Base-by-base conservation (phyloP, 2,329 filamentous ascomycete species). In the Grosmannia penicillata region DNA sequence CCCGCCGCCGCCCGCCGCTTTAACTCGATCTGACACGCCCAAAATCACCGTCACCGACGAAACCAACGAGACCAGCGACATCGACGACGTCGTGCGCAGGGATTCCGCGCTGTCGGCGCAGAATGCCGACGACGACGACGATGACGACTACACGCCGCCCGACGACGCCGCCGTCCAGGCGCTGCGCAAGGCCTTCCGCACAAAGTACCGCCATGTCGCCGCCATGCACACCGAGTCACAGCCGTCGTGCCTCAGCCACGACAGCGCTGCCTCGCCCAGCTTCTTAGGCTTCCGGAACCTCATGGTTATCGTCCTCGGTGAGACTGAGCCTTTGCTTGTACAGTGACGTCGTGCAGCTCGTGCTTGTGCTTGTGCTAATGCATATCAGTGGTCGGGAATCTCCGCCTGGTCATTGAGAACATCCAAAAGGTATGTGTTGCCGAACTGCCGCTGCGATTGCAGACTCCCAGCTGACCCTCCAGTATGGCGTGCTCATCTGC, bases 401-500 rank as follows among this genome's bases (percentile, higher is more conserved):
- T 98, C 37, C 78, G 91, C 46, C 68, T 98, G 51, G 84, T 96
- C 63, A 86, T 98, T 53, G 91, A 96, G 60, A 98, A 98, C 55
- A 84, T 89, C 49, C 83, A 89, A 65, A 95, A 95, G 70, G 83
- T 84, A 29, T 18, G 27, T 47, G 35, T 26, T 3, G n/a, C 7
- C 23, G 2, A 17, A 18, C 8, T 4, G n/a, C 11, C 10, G 28
- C 13, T 22, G 18, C 13, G 18, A 32, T 19, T 18, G 14, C 6
- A 17, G n/a, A 9, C 22, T 25, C 10, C 24, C 32, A 25, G 31
- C 15, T 8, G 9, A 19, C 7, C 29, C 11, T 24, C 10, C 19
- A 89, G 82, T 98, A 98, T 55, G 91, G 91, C 38, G 85, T 96
- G 41, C 67, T 96, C 42, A 93, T 98, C 47, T 95, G 89, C 54